Evolutionary conservation across 331 rosid species (phyloP), one percentile per base, ranked within the genome.

Genomic region (Stylosanthes scabra): DNA sequence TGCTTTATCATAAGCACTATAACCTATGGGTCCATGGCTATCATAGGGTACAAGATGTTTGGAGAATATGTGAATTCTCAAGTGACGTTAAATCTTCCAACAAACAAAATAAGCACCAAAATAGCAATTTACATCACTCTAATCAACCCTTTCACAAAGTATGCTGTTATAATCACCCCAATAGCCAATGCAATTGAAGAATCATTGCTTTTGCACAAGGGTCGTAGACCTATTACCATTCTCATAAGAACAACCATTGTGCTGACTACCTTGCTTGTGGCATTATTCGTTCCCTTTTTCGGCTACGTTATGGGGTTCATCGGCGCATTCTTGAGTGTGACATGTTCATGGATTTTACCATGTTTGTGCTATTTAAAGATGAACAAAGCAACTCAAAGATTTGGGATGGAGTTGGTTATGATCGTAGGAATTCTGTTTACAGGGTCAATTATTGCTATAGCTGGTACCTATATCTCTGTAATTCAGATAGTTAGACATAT

Each of bases 331-430:
- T 45, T 86, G 42, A 37, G 90, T 37, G 87, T 88, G 47, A 12
- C 85, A 0, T 82, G 70, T 9, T 75, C 96, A 8, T 46, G 82
- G 54, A 27, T 91, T 40, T 63, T 91, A 9, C 97, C 97, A 1
- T 91, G 97, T 37, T 20, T 80, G 0, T 88, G 87, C 74, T 89
- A 89, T 82, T 86, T 89, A 4, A 89, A 89, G 88, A 87, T 89
- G 5, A 72, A 83, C 57, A 64, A 59, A 63, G 60, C 64, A 8
- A 80, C 87, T 14, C 75, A 58, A n/a, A 37, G 49, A 2, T 67
- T 85, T 60, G 86, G 88, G 59, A 54, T 74, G 0, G 90, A 87
- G 12, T 81, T 83, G 25, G 29, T 66, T 7, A 2, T 72, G 3
- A 83, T 89, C 8, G 2, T 55, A 2, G 80, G 83, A 15, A 83